Conservation (phyloP, 768 basidiomycete genomes). For the Heimioporus sp. region DNA sequence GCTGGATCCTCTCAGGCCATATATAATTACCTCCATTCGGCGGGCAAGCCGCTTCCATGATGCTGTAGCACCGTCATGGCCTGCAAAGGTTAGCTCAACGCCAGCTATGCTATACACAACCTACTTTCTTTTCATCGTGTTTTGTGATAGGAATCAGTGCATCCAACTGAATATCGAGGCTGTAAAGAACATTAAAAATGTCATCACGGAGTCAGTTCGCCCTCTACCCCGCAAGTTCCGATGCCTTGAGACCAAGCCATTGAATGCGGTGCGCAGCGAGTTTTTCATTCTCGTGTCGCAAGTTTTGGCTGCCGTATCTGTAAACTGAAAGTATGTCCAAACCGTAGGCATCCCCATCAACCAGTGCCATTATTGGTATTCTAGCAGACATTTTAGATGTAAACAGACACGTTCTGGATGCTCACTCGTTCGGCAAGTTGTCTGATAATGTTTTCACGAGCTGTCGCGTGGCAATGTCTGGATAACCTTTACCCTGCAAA, state of each 20-base stretch:
- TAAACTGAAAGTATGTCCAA: conserved; percentile 90
- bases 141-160: conserved; percentile 64
- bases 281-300: conserved; percentile 68
- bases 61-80: conserved; percentile 62
- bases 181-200: conserved; percentile 25
- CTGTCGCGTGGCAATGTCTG: conserved; percentile 88
- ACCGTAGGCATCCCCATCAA: conserved; percentile 92
- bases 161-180: conserved; percentile 59
- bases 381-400: conserved; percentile 38
- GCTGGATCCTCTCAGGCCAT: conserved; percentile 2
- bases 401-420: background rate
- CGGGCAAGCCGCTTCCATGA: conserved; percentile 41
- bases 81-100: conserved; percentile 34
- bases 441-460: conserved; percentile 72
- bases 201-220: background rate
- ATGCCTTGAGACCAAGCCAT: conserved; percentile 79
- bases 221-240: conserved; percentile 62
- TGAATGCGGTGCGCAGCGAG: conserved; percentile 66
- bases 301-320: conserved; percentile 69
- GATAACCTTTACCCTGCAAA: conserved; percentile 91
- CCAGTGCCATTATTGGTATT: conserved; percentile 71
- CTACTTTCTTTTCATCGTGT: conserved; percentile 76
- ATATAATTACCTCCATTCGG: conserved; percentile 60
- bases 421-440: conserved; percentile 59
- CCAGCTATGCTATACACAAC: background rate